Evolutionary conservation across 2,329 filamentous ascomycete genomes (phyloP), one percentile per base, ranked within the genome.

Genomic region (Fusarium humuli): DNA sequence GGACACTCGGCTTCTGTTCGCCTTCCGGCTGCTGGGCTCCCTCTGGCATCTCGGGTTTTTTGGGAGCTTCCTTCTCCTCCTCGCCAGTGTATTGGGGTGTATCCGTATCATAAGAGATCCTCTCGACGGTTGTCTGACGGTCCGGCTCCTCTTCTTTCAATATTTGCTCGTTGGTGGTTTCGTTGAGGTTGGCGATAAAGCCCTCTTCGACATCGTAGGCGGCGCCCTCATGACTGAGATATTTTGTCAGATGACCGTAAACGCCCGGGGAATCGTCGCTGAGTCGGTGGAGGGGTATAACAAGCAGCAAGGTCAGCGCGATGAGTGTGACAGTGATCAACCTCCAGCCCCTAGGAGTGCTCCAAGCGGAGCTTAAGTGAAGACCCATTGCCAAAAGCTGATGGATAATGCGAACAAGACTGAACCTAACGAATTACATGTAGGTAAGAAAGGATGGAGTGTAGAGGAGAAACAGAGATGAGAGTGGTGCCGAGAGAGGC

Each of bases 151-250:
- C 52, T 20, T 71, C 69, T 30, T 42, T 49, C 20, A 67, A 20
- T 53, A 65, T 49, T 41, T 62, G 58, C 34, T 55, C 45, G 54
- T 70, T 73, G 10, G 54, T 80, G 45, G 78, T 81, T 37, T 77
- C 71, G 50, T 77, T 77, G 67, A 81, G 81, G 30, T 81, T 75
- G 40, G 61, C 67, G 37, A 69, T 46, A 23, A 72, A 67, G 29
- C 58, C 59, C 49, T 56, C 61, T 45, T 64, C 69, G 45, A 71
- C 57, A 10, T 81, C 82, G 71, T 83, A 80, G 69, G 80, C 79
- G 56, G 80, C 75, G 37, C 70, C 72, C 18, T 72, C 73, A 53
- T 77, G 62, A 49, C 71, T 71, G 53, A 78, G 73, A 61, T 78
- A 78, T 34, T 76, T 74, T 47, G 74, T 73, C 37, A 79, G 53